Conservation (phyloP, 345 rosid species). For the Anastatica hierochuntica region DNA sequence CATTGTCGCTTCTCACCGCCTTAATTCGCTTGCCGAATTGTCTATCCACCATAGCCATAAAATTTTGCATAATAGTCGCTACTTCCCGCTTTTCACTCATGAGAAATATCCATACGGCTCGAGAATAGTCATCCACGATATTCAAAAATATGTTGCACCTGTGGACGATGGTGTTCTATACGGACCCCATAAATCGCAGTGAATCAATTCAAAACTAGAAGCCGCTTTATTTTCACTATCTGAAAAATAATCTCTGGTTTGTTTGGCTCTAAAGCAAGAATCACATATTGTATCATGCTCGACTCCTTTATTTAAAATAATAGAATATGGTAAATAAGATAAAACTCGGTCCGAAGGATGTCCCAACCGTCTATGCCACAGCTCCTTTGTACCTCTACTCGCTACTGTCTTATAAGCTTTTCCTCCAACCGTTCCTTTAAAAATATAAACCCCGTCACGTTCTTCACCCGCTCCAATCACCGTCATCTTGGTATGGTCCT, state of each 20-base stretch:
- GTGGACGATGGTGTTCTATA: neutral
- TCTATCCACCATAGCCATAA: neutral
- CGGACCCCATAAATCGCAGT: neutral
- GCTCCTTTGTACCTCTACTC: too few species aligned
- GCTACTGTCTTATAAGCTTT: neutral
- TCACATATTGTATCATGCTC: neutral
- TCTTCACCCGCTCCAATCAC: too few species aligned
- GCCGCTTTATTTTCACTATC: neutral
- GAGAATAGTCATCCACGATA: neutral
- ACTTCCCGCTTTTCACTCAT: neutral
- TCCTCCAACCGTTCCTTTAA: neutral
- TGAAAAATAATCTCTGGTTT: neutral
- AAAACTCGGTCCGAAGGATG: neutral
- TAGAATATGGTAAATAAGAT: neutral
- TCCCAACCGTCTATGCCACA: neutral
- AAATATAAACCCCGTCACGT: neutral
- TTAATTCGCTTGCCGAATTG: neutral
- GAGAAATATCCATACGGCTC: neutral
- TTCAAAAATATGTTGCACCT: neutral
- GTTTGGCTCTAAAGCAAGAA: neutral
- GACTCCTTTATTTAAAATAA: neutral
- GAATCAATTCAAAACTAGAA: neutral
- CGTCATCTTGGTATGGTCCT: neutral
- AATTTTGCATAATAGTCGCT: neutral
- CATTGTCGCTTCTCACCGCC: neutral